Evolutionary conservation across 176 grass and related monocot genomes (phyloP), one percentile per base, ranked within the genome.

Genomic region (Musa schizocarpa): DNA sequence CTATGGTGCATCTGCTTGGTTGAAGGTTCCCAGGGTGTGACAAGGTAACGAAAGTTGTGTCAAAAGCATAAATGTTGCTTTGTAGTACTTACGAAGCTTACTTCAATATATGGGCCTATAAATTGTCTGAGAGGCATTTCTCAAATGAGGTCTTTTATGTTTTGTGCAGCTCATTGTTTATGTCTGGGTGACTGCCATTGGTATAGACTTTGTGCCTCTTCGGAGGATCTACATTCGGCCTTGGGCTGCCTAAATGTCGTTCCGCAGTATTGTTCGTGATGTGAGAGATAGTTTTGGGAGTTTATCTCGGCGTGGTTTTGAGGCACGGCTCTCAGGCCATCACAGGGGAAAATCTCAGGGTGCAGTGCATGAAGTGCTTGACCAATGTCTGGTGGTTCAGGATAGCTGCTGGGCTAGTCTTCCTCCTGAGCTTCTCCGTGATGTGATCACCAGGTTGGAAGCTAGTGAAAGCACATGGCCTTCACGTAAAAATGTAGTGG

Each of bases 391-490:
- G 72, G 74, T 85, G 64, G 70, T 81, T 55, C 87, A 93, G 75
- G 87, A 76, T 19, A 85, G 77, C 61, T 81, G 78, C 50, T 93
- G 90, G 90, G 85, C 82, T 76, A 85, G 53, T 21, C 82, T 93
- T 73, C 90, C 90, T 81, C 80, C 79, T 27, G 90, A 93, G 83
- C 82, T 93, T 66, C 87, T 93, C 53, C 82, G 50, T 57, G 90
- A 93, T 83, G 75, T 93, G 65, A 90, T 93, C 27, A 86, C 79
- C 64, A 87, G 90, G 82, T 62, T 93, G 77, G 90, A 93, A 43
- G 55, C 77, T 50, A 90, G 80, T 79, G 90, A 90, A 78, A 82
- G 76, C 69, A 83, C 80, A 43, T 89, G 90, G 87, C 90, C 87
- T 79, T 85, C 74, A 26, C 80, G 90, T 72, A 87, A 81, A 71